These are phyloP conservation scores for Fusarium buharicum DNA, from an alignment of 2,329 filamentous ascomycete species.

Conservation along the genomic window DNA sequence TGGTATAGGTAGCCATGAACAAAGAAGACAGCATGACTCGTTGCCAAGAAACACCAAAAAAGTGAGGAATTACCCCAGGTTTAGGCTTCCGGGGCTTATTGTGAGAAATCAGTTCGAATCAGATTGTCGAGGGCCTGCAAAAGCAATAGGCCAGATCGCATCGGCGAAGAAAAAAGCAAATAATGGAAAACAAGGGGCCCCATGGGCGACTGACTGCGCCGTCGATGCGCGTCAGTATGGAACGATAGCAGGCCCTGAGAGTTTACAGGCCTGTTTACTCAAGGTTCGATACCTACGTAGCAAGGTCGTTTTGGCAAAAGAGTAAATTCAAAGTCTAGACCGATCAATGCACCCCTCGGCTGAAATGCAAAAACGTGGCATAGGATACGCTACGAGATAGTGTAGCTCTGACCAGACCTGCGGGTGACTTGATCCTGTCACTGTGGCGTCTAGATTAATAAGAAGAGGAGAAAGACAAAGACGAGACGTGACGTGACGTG, in stretches of 20 bases:
- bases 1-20: too few species aligned
- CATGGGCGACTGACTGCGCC: conserved; percentile 19
- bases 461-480: neutral
- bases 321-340: conserved; percentile 18
- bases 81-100: conserved; percentile 2
- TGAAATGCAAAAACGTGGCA: conserved; percentile 25
- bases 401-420: neutral
- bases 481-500: neutral
- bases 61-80: conserved; percentile 20
- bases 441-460: neutral
- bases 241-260: conserved; percentile 17
- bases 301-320: neutral
- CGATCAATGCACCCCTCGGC: conserved; percentile 1
- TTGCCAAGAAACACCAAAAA: conserved; percentile 14
- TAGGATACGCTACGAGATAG: neutral
- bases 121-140: conserved; percentile 15
- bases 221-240: conserved; percentile 26
- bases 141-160: neutral
- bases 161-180: conserved; percentile 4
- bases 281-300: too few species aligned
- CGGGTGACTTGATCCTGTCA: conserved; percentile 14
- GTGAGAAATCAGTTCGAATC: conserved; percentile 1
- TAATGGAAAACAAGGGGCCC: conserved; percentile 17
- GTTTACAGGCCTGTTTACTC: too few species aligned
- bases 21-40: neutral